A percentile compares a stretch with the other conserved stretches of the same genome.
Conservation (phyloP, 1,284 basidiomycete genomes). For the Tranzscheliella williamsii region DNA sequence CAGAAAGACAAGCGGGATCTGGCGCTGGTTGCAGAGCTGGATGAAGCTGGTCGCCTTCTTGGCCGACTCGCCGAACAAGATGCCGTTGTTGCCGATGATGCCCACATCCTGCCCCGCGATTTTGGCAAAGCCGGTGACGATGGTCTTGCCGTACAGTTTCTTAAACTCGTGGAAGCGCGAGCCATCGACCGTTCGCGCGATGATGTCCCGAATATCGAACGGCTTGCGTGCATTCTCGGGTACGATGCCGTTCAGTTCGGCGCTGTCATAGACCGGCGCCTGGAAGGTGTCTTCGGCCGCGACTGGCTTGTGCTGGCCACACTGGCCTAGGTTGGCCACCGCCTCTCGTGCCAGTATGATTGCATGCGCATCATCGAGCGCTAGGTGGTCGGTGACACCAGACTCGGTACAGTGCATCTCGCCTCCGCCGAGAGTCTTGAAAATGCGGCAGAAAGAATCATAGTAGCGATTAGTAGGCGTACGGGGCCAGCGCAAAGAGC, state of each 20-base stretch:
- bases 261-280: constrained; percentile 76
- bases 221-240: constrained; percentile 82
- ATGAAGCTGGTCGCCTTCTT: constrained; percentile 94
- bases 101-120: constrained; percentile 52
- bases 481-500: too few species aligned
- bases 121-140: constrained; percentile 74
- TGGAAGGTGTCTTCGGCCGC: constrained; percentile 65
- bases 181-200: constrained; percentile 86
- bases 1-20: constrained; percentile 86
- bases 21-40: constrained; percentile 86
- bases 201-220: constrained; percentile 92
- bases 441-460: background rate
- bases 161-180: constrained; percentile 93
- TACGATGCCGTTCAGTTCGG: constrained; percentile 86
- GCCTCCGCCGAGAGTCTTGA: constrained; percentile 77
- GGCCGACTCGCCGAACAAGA: constrained; percentile 88
- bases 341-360: constrained; percentile 80
- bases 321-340: constrained; percentile 72
- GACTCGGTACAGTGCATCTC: constrained; percentile 92
- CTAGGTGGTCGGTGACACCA: constrained; percentile 91
- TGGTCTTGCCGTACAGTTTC: constrained; percentile 85
- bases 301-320: constrained; percentile 11
- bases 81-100: constrained; percentile 90
- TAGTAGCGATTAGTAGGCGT: background rate
- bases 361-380: constrained; percentile 84